Percentiles rank a stretch among this genome's conserved stretches.
These are phyloP conservation scores for Kwoniella heveanensis DNA, from an alignment of 768 basidiomycete genomes.

Conservation along the genomic window DNA sequence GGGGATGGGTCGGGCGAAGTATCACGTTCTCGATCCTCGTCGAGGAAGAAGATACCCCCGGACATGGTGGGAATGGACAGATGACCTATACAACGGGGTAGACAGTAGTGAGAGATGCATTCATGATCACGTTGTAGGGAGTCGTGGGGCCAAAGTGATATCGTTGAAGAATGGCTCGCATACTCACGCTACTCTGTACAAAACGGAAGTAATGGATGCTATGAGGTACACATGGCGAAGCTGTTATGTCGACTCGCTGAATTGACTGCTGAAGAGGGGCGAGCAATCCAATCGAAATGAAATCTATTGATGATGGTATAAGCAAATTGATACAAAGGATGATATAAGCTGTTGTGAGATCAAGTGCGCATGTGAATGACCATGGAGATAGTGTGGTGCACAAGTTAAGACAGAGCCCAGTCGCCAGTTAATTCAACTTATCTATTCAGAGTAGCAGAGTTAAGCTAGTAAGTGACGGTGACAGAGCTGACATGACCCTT, in stretches of 20 bases:
- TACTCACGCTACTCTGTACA: conserved; percentile 5
- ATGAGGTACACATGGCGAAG: conserved; percentile 3
- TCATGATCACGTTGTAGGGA: too few species aligned
- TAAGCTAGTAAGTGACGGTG: too few species aligned
- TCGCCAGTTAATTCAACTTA: background rate
- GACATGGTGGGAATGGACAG: conserved; percentile 28
- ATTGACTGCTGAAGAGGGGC: too few species aligned
- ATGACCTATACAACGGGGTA: background rate
- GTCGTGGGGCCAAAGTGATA: too few species aligned
- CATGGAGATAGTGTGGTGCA: background rate
- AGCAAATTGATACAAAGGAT: too few species aligned
- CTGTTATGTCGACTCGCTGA: background rate
- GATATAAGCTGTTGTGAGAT: too few species aligned
- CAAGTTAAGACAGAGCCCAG: background rate
- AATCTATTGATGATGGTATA: too few species aligned
- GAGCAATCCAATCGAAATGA: too few species aligned
- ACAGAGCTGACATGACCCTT: background rate
- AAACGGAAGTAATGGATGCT: too few species aligned
- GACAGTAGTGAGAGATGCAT: too few species aligned
- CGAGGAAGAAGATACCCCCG: conserved; percentile 41
- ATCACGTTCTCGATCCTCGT: conserved; percentile 37
- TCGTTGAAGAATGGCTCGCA: background rate
- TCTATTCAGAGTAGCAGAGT: background rate
- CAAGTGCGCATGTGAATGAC: background rate
- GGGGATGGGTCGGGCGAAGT: conserved; percentile 18